Conservation (phyloP, 352 stramenopile genomes). For the Globisporangium ultimum region DNA sequence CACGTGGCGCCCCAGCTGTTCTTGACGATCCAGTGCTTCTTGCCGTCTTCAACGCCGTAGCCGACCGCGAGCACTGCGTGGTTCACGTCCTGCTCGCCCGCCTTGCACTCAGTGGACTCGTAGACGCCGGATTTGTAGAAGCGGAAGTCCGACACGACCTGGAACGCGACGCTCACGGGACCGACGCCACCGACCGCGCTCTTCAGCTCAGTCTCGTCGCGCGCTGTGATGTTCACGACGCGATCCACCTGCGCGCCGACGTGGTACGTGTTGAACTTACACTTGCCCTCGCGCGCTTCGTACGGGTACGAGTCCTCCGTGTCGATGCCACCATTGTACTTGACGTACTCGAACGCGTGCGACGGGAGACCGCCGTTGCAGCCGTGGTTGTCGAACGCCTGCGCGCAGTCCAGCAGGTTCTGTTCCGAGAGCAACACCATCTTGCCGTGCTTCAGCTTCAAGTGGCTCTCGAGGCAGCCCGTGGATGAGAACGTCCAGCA, state of each 20-base stretch:
- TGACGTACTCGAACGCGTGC: conserved; percentile 96
- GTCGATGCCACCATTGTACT: conserved; percentile 87
- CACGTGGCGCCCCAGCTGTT: conserved; percentile 94
- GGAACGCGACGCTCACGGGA: conserved; percentile 83
- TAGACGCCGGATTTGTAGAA: conserved; percentile 91
- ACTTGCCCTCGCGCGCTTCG: conserved; percentile 70
- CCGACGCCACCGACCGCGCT: conserved; percentile 57
- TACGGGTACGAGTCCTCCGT: conserved; percentile 79
- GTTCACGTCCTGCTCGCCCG: conserved; percentile 84
- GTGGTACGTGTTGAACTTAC: conserved; percentile 76
- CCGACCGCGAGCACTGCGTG: conserved; percentile 95
- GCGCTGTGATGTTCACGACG: conserved; percentile 84
- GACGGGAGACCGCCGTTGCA: conserved; percentile 97
- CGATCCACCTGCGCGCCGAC: conserved; percentile 66
- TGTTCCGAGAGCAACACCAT: conserved; percentile 96
- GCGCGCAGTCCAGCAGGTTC: conserved; percentile 96
- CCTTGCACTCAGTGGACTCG: conserved; percentile 77
- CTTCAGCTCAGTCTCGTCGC: conserved; percentile 76
- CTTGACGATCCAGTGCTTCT: conserved; percentile 96
- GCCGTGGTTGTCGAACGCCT: conserved; percentile 91
- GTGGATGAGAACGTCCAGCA: conserved; percentile 99
- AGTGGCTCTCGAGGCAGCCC: conserved; percentile 95
- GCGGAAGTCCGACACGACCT: conserved; percentile 86
- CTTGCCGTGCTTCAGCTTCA: conserved; percentile 92
- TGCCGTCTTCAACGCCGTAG: conserved; percentile 92